Evolutionary conservation across 1,284 basidiomycete species (phyloP), one percentile per base, ranked within the genome.

Genomic region (Cystobasidium pallidum): DNA sequence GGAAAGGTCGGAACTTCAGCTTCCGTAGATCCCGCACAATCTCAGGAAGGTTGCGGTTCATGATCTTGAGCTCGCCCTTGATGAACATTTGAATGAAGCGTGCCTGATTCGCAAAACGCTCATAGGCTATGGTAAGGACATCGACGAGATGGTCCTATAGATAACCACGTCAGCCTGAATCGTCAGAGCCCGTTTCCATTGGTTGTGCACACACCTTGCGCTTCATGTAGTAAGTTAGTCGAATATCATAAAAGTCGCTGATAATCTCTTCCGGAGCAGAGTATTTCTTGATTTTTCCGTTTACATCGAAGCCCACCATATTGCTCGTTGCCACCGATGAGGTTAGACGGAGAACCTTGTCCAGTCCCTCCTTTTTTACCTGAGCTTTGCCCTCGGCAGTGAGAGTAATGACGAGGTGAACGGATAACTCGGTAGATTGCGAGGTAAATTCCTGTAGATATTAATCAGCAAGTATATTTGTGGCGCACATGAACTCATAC

Each of bases 221-320:
- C 78, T 92, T 91, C 82, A 94, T 92, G 80, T 97, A 99, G 82
- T 87, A 94, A 66, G 91, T 88, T 73, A 99, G 83, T 24, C 96
- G 88, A 75, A 90, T 84, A 52, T 92, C 90, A 81, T 92, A 99
- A 81, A 97, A 99, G 64, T 97, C 95, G 74, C 92, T 88, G 63
- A 99, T 82, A 73, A 99, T 93, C 78, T 94, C 91, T 80, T 98
- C 95, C 0, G 96, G 88, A 1, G 89, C 86, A 24, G 86, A 83
- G 81, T 98, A 99, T 83, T 90, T 96, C 83, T 90, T 93, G 83
- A 99, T 97, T 84, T 96, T 97, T 78, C 92, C 90, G 34, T 95
- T 89, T 75, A 92, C 87, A 81, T 98, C 94, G 81, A 99, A 99
- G 81, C 92, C 93, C 10, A 99, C 97, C 96, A 99, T 98, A 84